phyloP scores from a whole-genome alignment of 2,329 filamentous ascomycete genomes.

The Venturia oleaginea region DNA sequence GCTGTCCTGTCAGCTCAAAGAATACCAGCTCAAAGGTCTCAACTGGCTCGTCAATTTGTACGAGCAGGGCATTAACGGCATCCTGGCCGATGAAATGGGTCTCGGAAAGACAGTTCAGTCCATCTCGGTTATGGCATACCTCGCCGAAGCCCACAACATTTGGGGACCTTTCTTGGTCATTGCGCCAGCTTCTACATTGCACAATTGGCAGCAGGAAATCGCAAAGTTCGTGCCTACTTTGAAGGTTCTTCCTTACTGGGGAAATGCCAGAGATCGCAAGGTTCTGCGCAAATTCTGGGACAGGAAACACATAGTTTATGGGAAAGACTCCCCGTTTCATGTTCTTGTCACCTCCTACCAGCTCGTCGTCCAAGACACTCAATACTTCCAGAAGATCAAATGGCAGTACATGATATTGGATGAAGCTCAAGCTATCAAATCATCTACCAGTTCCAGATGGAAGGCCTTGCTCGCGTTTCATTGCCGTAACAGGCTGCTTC shows the following conservation, averaged over 20 bases:
- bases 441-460: slow-evolving; percentile 91
- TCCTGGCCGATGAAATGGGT: slow-evolving; percentile 22
- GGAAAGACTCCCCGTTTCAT: slow-evolving; percentile 86
- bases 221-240: slow-evolving; percentile 87
- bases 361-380: slow-evolving; percentile 87
- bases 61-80: slow-evolving; percentile 18
- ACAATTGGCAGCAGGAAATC: slow-evolving; percentile 99
- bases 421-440: slow-evolving; percentile 98
- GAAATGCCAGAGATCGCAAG: slow-evolving; percentile 86
- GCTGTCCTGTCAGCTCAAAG: slow-evolving; percentile 88
- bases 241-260: slow-evolving; percentile 97
- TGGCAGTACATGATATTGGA: slow-evolving; percentile 99
- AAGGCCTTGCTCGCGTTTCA: slow-evolving; percentile 91
- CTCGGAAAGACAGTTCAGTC: slow-evolving; percentile 52
- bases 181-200: slow-evolving; percentile 86
- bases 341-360: slow-evolving; percentile 96
- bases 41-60: slow-evolving; percentile 99
- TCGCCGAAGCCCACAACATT: slow-evolving; percentile 94
- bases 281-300: slow-evolving; percentile 98
- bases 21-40: slow-evolving; percentile 97
- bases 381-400: slow-evolving; percentile 97
- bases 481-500: slow-evolving; percentile 91
- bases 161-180: slow-evolving; percentile 98
- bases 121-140: slow-evolving; percentile 97
- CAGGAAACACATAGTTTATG: slow-evolving; percentile 92